Evolutionary conservation across 73 alveolate genomes (phyloP), one percentile per base, ranked within the genome.

Genomic region (Paramecium sonneborni): DNA sequence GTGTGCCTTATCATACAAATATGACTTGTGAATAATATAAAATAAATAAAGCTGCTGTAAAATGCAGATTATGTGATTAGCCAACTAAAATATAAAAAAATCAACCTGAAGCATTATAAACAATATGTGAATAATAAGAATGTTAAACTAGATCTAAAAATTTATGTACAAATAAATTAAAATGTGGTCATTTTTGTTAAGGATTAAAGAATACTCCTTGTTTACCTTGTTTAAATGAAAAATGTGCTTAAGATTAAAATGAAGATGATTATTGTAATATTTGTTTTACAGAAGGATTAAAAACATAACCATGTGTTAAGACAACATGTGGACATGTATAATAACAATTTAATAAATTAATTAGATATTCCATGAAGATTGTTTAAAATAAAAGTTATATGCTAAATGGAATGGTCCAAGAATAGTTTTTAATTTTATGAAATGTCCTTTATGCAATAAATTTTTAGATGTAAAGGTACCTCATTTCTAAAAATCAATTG

Each of bases 351-450:
- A 52, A n/a, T 1, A n/a, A n/a, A 37, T 39, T 7, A 38, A 24
- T 24, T 79, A 79, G 90, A 58, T 76, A 44, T 67, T 92, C 41
- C 95, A 92, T 85, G 86, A 85, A 46, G 92, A 85, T 23, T 92
- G 95, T 85, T 34, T 92, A 23, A 39, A 58, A 84, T 32, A 92
- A 70, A 92, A 88, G 56, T 56, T 92, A 23, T 79, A 84, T 46
- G 92, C 87, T 30, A 88, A 89, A 76, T 95, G 97, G 97, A 93
- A 88, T 32, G 96, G 96, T 15, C 96, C 97, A 0, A 87, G 95
- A 85, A 94, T 94, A 44, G 95, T 94, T 10, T 94, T 94, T 87
- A 94, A 94, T 92, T 93, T 87, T 70, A 76, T 93, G 62, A 38
- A 57, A 34, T 93, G 96, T 34, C 95, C 96, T 20, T 10, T 62